These are phyloP conservation scores for Micractinium sp. DNA, from an alignment of 139 green algal species.

Conservation along the genomic window DNA sequence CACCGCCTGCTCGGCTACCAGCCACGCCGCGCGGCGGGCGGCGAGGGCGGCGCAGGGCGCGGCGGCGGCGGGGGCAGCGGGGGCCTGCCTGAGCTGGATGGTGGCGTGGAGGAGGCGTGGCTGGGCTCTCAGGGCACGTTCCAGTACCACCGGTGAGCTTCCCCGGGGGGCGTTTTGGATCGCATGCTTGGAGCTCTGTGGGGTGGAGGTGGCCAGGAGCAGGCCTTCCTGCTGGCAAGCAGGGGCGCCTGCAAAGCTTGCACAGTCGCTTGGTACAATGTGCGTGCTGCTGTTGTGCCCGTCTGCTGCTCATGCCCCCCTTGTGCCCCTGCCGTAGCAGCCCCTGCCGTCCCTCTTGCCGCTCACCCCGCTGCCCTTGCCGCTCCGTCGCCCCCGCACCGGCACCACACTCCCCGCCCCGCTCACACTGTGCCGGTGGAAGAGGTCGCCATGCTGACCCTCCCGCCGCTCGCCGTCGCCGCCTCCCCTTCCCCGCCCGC, in stretches of 20 bases:
- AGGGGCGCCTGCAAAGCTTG: too few relatives aligned
- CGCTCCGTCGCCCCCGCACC: background rate
- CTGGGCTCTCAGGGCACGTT: conserved; percentile 18
- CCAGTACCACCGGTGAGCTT: conserved; percentile 12
- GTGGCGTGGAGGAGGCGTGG: background rate
- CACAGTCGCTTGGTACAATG: too few relatives aligned
- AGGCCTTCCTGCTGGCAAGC: background rate
- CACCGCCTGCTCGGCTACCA: conserved; percentile 76
- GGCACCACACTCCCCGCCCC: background rate
- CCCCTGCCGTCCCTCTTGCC: background rate
- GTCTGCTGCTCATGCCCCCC: too few relatives aligned
- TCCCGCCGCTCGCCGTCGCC: background rate
- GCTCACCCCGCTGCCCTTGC: too few relatives aligned
- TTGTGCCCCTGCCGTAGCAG: too few relatives aligned
- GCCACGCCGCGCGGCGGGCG: background rate
- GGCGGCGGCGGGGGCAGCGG: background rate
- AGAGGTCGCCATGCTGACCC: too few relatives aligned
- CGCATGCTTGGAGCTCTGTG: background rate
- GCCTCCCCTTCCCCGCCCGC: background rate
- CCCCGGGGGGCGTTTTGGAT: background rate
- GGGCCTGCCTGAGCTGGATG: background rate
- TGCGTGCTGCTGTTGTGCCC: too few relatives aligned
- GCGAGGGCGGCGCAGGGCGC: background rate
- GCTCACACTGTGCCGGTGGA: background rate
- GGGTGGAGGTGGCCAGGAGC: background rate